Percentiles rank a stretch among this genome's conserved stretches.
Conservation (phyloP, 495 filamentous ascomycete genomes). For the Neurospora sp. region DNA sequence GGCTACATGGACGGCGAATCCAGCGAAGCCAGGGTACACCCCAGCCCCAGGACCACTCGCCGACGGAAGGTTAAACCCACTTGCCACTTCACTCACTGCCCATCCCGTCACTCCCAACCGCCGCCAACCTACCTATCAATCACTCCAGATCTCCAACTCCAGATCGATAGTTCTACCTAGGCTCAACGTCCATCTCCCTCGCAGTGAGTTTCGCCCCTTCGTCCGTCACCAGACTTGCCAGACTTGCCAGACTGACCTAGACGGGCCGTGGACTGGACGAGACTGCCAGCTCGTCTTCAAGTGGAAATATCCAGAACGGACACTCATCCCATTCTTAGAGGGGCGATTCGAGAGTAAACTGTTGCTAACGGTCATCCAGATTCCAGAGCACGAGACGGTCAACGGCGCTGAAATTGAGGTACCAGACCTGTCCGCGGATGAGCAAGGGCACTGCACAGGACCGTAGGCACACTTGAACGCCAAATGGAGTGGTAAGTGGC, state of each 20-base stretch:
- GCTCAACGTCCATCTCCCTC: neutral
- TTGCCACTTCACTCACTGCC: neutral
- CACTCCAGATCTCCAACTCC: neutral
- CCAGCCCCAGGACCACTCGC: neutral
- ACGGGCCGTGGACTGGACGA: neutral
- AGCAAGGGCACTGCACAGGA: neutral
- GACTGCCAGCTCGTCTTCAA: neutral
- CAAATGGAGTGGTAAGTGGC: neutral
- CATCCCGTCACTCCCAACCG: too few relatives aligned
- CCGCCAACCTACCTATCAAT: neutral
- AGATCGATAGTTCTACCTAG: neutral
- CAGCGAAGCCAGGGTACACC: too few relatives aligned
- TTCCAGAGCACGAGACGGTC: neutral
- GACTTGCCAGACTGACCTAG: neutral
- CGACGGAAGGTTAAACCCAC: neutral
- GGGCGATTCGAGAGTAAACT: neutral
- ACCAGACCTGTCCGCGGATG: neutral
- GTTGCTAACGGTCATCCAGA: neutral
- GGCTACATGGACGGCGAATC: too few relatives aligned
- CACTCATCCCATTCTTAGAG: neutral
- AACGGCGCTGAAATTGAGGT: neutral
- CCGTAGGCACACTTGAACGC: neutral
- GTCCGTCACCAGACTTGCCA: neutral
- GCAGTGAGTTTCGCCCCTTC: neutral
- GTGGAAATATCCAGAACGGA: neutral